A percentile compares a stretch with the other conserved stretches of the same genome.
Conservation (phyloP, 345 rosid species). For the Rhizophora mangle region DNA sequence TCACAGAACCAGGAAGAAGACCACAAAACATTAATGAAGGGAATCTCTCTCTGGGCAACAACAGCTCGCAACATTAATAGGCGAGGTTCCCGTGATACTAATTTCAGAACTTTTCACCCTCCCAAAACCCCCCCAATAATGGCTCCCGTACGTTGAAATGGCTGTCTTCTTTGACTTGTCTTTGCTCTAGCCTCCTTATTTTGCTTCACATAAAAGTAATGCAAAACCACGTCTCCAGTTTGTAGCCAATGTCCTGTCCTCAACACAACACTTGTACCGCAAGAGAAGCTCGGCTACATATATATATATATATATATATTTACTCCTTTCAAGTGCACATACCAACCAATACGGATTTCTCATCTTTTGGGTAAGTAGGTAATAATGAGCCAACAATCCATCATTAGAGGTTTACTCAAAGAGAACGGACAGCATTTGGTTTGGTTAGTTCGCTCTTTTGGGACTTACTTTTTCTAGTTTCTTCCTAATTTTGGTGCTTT, state of each 20-base stretch:
- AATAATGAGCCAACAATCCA: not conserved
- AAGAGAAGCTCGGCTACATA: too few species aligned
- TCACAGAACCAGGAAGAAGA: slow-evolving; percentile 17
- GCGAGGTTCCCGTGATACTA: slow-evolving; percentile 6
- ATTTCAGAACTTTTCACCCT: not conserved
- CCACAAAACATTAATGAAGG: slow-evolving; percentile 30
- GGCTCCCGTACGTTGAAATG: not conserved
- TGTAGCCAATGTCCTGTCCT: not conserved
- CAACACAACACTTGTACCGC: too few species aligned
- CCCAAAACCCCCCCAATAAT: not conserved
- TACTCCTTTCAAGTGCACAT: too few species aligned
- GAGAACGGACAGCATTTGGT: not conserved
- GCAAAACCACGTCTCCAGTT: not conserved
- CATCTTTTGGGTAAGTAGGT: too few species aligned
- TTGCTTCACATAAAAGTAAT: not conserved
- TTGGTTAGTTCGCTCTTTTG: too few species aligned
- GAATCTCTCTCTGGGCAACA: slow-evolving; percentile 44
- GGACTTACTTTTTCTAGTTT: too few species aligned
- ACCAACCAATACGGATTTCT: too few species aligned
- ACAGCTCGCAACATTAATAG: slow-evolving; percentile 28
- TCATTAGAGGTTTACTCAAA: not conserved
- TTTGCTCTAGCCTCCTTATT: not conserved
- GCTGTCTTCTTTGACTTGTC: not conserved
- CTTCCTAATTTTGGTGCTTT: too few species aligned
- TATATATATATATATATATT: too few species aligned